Conservation (phyloP, 306 rosid species). For the Erythrophleum fordii region DNA sequence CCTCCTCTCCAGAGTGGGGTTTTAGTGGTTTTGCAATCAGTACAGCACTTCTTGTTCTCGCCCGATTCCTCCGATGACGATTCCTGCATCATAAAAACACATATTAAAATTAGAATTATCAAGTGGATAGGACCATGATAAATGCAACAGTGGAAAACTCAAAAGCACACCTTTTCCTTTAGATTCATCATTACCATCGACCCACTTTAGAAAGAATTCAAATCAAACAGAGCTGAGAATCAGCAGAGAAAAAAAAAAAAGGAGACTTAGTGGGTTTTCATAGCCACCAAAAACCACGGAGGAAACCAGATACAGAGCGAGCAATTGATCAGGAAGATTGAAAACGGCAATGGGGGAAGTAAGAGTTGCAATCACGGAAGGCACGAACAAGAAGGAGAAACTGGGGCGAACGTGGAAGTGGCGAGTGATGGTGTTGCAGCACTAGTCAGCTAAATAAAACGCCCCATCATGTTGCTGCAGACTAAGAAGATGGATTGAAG, state of each 20-base stretch:
- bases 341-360: slow-evolving; percentile 10
- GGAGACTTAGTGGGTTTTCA: background rate
- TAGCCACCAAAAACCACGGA: background rate
- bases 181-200: slow-evolving; percentile 52
- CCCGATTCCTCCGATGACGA: slow-evolving; percentile 30
- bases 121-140: background rate
- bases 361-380: slow-evolving; percentile 19
- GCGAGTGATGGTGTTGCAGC: background rate
- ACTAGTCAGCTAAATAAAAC: background rate
- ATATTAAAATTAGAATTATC: background rate
- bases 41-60: slow-evolving; percentile 55
- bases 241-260: background rate
- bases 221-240: background rate
- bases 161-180: slow-evolving; percentile 43
- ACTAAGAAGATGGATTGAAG: background rate
- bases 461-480: background rate
- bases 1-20: slow-evolving; percentile 92
- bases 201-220: background rate
- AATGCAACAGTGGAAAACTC: slow-evolving; percentile 3
- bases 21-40: slow-evolving; percentile 68
- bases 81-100: slow-evolving; percentile 40
- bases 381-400: slow-evolving; percentile 23
- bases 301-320: background rate
- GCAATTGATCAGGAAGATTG: background rate
- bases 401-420: background rate